A percentile compares a stretch with the other conserved stretches of the same genome.
These are phyloP conservation scores for Heliocybe sulcata DNA, from an alignment of 1,284 basidiomycete genomes.

Conservation along the genomic window DNA sequence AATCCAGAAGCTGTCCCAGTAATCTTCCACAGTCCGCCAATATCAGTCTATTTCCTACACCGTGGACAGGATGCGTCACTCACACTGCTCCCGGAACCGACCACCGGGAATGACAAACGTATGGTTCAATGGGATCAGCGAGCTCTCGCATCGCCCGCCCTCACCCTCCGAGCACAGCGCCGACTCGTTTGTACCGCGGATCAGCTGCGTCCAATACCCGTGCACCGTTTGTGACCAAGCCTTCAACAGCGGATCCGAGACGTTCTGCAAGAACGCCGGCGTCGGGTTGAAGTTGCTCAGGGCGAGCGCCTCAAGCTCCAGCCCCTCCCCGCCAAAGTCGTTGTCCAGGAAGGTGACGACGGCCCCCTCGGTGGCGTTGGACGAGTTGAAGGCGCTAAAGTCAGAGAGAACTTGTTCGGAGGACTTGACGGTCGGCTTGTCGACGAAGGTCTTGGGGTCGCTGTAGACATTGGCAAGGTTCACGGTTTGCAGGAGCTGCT, in stretches of 20 bases:
- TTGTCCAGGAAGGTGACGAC: slow-evolving; percentile 67
- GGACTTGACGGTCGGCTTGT: slow-evolving; percentile 77
- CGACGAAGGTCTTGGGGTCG: slow-evolving; percentile 88
- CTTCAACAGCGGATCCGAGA: slow-evolving; percentile 64
- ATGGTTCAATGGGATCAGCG: slow-evolving; percentile 84
- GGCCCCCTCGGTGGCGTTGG: slow-evolving; percentile 43
- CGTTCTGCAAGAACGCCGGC: slow-evolving; percentile 68
- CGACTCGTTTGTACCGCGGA: slow-evolving; percentile 66
- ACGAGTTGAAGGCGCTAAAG: slow-evolving; percentile 50
- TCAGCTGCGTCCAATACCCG: slow-evolving; percentile 76
- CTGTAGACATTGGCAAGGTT: slow-evolving; percentile 70
- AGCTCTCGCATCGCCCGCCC: slow-evolving; percentile 63
- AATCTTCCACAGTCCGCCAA: slow-evolving; percentile 41
- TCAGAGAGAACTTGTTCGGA: slow-evolving; percentile 63
- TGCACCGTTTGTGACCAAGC: slow-evolving; percentile 78
- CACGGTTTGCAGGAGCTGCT: slow-evolving; percentile 77
- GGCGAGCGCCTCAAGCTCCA: slow-evolving; percentile 64
- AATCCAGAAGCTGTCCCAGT: slow-evolving; percentile 89
- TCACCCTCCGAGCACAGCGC: slow-evolving; percentile 49
- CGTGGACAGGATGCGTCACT: slow-evolving; percentile 14
- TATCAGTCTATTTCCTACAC: neutral
- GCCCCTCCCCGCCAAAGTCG: slow-evolving; percentile 83
- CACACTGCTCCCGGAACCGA: slow-evolving; percentile 65
- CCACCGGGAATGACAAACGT: slow-evolving; percentile 87
- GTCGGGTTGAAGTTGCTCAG: slow-evolving; percentile 56